Base-by-base conservation (phyloP, 2,329 filamentous ascomycete species). In the Ceratocystis alfenasii region DNA sequence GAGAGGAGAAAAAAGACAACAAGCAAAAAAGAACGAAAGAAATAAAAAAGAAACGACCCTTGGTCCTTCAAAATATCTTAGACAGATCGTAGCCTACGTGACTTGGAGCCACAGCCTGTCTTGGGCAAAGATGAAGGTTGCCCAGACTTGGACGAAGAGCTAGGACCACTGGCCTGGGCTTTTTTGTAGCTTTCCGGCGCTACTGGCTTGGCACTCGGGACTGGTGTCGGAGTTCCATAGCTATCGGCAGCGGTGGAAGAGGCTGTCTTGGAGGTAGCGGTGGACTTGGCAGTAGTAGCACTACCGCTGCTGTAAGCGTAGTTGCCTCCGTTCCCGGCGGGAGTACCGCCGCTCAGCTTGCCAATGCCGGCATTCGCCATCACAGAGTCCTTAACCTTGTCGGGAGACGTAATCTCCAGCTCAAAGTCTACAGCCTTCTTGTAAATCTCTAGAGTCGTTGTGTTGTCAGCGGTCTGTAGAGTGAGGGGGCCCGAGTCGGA, bases 281-380 rank as follows among this genome's bases (percentile, higher is more conserved):
- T 25, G 50, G 53, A 2, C 22, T 57, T 28, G 53, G 28, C 15
- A 5, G 25, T 15, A 12, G 50, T 15, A 33, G 53, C 22, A 17
- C 15, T 22, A 1, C 22, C 17, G 53, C 25, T 57, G 22, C 5
- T 30, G 53, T 15, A 2, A 17, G 20, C 10, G 12, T 28, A 33
- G 53, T 5, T 5, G 53, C 28, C 30, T 15, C 53, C 28, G 17
- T 28, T 1, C 3, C 28, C 53, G 15, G 53, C 15, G 4, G 3
- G 5, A 4, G 22, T n/a, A n/a, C 22, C 22, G 15, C 53, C 12
- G 28, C 22, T 17, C 25, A 57, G 57, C 65, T 68, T 72, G 5
- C 71, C 71, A 57, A 72, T 66, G 48, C 71, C 71, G 25, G 71
- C 71, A 55, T 69, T 69, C 20, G 67, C 68, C 60, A 68, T 69